phyloP scores from a whole-genome alignment of 2,329 filamentous ascomycete genomes.

The Lachnellula hyalina region DNA sequence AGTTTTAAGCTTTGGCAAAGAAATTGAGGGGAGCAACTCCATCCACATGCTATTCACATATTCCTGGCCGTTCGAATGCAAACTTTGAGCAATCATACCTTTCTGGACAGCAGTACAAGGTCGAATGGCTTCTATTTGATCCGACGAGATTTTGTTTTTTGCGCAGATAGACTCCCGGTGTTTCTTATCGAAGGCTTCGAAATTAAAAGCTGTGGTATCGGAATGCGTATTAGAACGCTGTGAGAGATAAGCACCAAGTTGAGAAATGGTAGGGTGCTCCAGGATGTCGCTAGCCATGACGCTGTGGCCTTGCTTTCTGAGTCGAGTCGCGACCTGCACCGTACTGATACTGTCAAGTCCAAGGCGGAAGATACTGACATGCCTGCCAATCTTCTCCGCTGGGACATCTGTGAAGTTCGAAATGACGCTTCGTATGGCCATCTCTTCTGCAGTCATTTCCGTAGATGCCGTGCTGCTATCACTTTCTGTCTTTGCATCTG shows the following conservation, averaged over 20 bases:
- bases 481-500: not conserved
- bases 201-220: slow-evolving; percentile 37
- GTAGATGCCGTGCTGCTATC: not conserved
- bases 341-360: slow-evolving; percentile 89
- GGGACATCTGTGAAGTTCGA: slow-evolving; percentile 50
- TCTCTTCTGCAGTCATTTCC: slow-evolving; percentile 31
- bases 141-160: slow-evolving; percentile 14
- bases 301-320: slow-evolving; percentile 54
- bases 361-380: slow-evolving; percentile 78
- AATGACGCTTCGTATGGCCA: slow-evolving; percentile 38
- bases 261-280: slow-evolving; percentile 47
- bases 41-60: slow-evolving; percentile 73
- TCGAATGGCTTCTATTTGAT: slow-evolving; percentile 51
- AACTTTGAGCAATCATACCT: slow-evolving; percentile 72
- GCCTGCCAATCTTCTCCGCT: slow-evolving; percentile 44
- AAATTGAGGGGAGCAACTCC: slow-evolving; percentile 38
- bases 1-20: slow-evolving; percentile 37
- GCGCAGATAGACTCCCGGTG: slow-evolving; percentile 31
- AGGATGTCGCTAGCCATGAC: slow-evolving; percentile 71
- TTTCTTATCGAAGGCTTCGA: slow-evolving; percentile 44
- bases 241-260: slow-evolving; percentile 20
- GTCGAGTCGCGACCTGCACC: slow-evolving; percentile 64
- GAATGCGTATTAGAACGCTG: not conserved
- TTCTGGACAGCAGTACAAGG: slow-evolving; percentile 78
- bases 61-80: slow-evolving; percentile 57